Base-by-base conservation (phyloP, 768 basidiomycete genomes). In the Heimioporus sp. region DNA sequence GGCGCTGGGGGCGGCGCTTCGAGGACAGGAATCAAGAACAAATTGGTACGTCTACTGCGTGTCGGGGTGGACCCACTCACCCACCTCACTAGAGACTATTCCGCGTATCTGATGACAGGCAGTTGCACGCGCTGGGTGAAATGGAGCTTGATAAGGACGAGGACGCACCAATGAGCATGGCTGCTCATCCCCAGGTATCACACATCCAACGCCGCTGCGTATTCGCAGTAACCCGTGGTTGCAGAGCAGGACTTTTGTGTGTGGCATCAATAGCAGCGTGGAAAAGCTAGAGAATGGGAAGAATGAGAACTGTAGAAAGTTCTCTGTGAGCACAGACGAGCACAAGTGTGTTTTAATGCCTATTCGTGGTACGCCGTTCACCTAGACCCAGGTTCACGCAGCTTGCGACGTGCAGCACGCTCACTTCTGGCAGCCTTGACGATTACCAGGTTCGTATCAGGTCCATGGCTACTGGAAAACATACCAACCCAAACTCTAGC, bases 161-260 rank as follows among this genome's bases (percentile, higher is more conserved):
- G 65, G 97, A 98, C 70, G 90, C 89, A 5, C 95, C 97, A n/a
- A 98, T 94, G 92, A 96, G 93, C 66, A 86, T 98, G 78, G 85
- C 87, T 16, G 79, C 82, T 12, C 72, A 87, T 64, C 68, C 74
- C 10, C 67, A 82, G 71, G 90, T 88, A 67, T 54, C 71, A 45
- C 30, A 37, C 6, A 40, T 30, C 16, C 47, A 37, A 44, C 55
- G 20, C 52, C 9, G 28, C 28, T 24, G 13, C 16, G 19, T 2
- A 30, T 43, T 20, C 31, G 20, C n/a, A 39, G 15, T 54, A 36
- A 60, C 30, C 28, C 40, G 24, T 43, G 39, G 21, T 17, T 38
- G 36, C 55, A 81, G 78, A 72, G 66, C 44, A 73, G 78, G 65
- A 73, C 73, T 55, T 57, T 98, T 47, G 80, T 87, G 0, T 95